phyloP scores from a whole-genome alignment of 2,329 filamentous ascomycete species.

The Alternaria sp. region DNA sequence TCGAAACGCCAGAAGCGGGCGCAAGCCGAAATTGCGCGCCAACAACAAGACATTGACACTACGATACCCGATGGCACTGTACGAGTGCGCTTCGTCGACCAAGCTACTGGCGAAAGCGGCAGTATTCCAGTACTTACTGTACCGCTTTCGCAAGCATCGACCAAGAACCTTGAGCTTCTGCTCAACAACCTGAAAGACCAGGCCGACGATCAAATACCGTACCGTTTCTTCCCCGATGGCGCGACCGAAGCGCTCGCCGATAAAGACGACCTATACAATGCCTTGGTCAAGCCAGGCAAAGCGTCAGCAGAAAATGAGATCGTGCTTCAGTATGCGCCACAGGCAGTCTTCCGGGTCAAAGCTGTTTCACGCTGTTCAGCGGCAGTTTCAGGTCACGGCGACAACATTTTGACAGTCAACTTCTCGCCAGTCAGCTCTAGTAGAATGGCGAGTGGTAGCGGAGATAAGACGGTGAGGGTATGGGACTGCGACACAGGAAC shows the following conservation, averaged over 20 bases:
- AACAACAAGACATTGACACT: constrained; percentile 77
- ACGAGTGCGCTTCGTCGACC: constrained; percentile 87
- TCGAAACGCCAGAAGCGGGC: constrained; percentile 87
- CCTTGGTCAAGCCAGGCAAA: constrained; percentile 54
- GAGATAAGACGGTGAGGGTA: constrained; percentile 88
- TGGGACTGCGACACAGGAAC: constrained; percentile 97
- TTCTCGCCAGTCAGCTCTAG: constrained; percentile 83
- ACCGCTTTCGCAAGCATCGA: constrained; percentile 81
- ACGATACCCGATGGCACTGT: constrained; percentile 75
- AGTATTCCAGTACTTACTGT: constrained; percentile 74
- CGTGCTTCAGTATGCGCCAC: constrained; percentile 73
- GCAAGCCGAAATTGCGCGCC: constrained; percentile 71
- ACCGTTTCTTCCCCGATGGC: constrained; percentile 67
- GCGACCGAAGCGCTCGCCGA: constrained; percentile 57
- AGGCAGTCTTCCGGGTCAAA: constrained; percentile 93
- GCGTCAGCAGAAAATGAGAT: constrained; percentile 67
- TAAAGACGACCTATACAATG: constrained; percentile 56
- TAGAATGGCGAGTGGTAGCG: constrained; percentile 84
- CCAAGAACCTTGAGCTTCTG: constrained; percentile 87
- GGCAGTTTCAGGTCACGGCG: constrained; percentile 87
- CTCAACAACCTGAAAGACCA: constrained; percentile 81
- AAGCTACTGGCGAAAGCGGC: constrained; percentile 72
- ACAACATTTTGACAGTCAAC: constrained; percentile 84
- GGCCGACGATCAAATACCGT: constrained; percentile 70
- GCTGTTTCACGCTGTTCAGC: constrained; percentile 90